Evolutionary conservation across 352 stramenopile genomes (phyloP).

Genomic region (Peronosclerospora sorghi): DNA sequence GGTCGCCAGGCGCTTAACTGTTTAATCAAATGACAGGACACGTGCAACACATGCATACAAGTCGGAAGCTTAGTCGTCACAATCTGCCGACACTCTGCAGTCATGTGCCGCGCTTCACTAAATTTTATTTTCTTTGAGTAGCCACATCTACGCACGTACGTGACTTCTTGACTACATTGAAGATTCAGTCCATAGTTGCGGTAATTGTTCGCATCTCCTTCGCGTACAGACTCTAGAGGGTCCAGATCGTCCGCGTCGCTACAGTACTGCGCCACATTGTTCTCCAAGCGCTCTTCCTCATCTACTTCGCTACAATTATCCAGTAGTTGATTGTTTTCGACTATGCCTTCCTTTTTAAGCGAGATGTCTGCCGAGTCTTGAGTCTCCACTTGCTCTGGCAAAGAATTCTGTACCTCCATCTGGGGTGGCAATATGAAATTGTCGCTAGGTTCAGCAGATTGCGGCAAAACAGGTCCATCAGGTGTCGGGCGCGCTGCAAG

Average conservation of each 20-base stretch:
- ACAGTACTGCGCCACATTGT: not conserved
- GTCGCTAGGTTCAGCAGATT: constrained; percentile 4
- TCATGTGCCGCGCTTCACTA: constrained; percentile 27
- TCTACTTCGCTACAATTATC: constrained; percentile 8
- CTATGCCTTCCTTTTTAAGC: constrained; percentile 6
- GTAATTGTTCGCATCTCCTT: constrained; percentile 22
- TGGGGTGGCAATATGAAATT: constrained; percentile 3
- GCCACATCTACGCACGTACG: constrained; percentile 25
- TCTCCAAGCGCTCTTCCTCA: constrained; percentile 12
- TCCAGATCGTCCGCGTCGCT: too few relatives aligned
- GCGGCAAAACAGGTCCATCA: constrained; percentile 16
- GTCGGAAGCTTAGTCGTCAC: constrained; percentile 20
- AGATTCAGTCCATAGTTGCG: constrained; percentile 34
- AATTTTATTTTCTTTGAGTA: constrained; percentile 37
- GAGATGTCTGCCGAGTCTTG: constrained; percentile 2
- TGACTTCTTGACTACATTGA: constrained; percentile 25
- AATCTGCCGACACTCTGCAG: constrained; percentile 19
- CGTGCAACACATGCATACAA: constrained; percentile 32
- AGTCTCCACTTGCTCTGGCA: constrained; percentile 1
- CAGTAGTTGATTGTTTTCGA: constrained; percentile 1
- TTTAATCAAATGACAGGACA: constrained; percentile 27
- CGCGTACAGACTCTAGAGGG: constrained; percentile 24
- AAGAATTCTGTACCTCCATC: not conserved
- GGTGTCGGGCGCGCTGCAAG: constrained; percentile 32
- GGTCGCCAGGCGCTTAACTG: constrained; percentile 34